Base-by-base conservation (phyloP, 2,329 filamentous ascomycete genomes). In the Annulohypoxylon truncatum region DNA sequence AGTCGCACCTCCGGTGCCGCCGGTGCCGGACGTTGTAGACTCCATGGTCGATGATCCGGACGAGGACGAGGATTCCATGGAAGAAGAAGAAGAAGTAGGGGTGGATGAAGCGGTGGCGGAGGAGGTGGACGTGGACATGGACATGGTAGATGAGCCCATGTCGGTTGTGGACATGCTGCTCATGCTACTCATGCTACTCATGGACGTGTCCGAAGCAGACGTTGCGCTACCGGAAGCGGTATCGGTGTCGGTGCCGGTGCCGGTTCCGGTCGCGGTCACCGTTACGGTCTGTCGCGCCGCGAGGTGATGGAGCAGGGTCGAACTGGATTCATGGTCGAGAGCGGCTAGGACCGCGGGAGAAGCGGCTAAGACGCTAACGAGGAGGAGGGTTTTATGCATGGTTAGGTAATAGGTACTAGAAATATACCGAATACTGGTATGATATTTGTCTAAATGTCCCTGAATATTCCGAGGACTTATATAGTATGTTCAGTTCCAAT, bases 321-420 rank as follows among this genome's bases (percentile, higher is more conserved):
- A 15, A 15, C 15, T 10, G 33, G 33, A 38, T 7, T 8, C 15
- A 18, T 38, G n/a, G n/a, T 38, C 3, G n/a, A 6, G 9, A 2
- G 33, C 10, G 9, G 63, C 48, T 13, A 58, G 38, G 29, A 10
- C 18, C 5, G 47, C 28, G 10, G 53, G 58, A 2, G 59, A 58
- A 10, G 46, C 12, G 15, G 26, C 44, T 5, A 66, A n/a, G 15
- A 44, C 15, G 26, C 33, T 42, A 5, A 63, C 8, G 53, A 63
- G 12, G 13, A 66, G 20, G 4, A 57, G 9, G 2, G 18, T 59
- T 18, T 20, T 15, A 13, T 55, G 53, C 48, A 63, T 66, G 7
- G 12, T 46, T 57, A 22, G n/a, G n/a, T n/a, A n/a, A n/a, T n/a
- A n/a, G n/a, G n/a, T n/a, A n/a, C n/a, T 4, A 13, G 26, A 20